Base-by-base conservation (phyloP, 2,329 filamentous ascomycete species). In the Apiospora aurea region DNA sequence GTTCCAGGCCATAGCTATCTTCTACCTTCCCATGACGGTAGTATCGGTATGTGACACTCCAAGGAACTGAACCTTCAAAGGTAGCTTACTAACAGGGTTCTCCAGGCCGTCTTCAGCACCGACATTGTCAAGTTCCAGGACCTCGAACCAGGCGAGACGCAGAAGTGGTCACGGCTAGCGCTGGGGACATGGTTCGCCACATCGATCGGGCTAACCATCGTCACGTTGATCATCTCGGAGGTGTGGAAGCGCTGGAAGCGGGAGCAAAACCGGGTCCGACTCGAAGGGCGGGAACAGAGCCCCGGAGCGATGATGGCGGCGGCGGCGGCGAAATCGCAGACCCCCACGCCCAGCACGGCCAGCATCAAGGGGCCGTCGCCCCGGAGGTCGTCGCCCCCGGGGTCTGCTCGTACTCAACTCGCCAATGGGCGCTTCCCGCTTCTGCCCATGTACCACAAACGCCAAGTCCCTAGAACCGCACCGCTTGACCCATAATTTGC, bases 81-180 rank as follows among this genome's bases (percentile, higher is more conserved):
- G 4, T 2, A 24, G 1, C 21, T 11, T 10, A 6, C 21, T 7
- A 24, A 51, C 1, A 24, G 10, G 2, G 21, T 7, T 51, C 6
- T 16, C 21, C 21, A 53, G 49, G 49, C 49, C 4, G 49, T 53
- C 4, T 53, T 53, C n/a, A 53, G 49, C 49, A 53, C 49, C 8
- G 49, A 53, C n/a, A 53, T 53, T 3, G 49, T 53, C 24, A 53
- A 53, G 49, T 53, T 53, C 49, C 49, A 53, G 16, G 49, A 53
- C 5, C 49, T 53, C 3, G 49, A 53, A 13, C n/a, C 24, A 7
- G 49, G 49, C 10, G 24, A 53, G 29, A 53, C 49, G 10, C 49
- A 53, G 11, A 53, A 53, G 29, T 53, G 49, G 49, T 53, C 49
- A 14, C n/a, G 24, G 6, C 10, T 53, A 24, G 49, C 49, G 10